Percentiles rank a stretch among this genome's conserved stretches.
Evolutionary conservation across 2,329 filamentous ascomycete genomes (phyloP).

Genomic region (Neopestalotiopsis sp.): DNA sequence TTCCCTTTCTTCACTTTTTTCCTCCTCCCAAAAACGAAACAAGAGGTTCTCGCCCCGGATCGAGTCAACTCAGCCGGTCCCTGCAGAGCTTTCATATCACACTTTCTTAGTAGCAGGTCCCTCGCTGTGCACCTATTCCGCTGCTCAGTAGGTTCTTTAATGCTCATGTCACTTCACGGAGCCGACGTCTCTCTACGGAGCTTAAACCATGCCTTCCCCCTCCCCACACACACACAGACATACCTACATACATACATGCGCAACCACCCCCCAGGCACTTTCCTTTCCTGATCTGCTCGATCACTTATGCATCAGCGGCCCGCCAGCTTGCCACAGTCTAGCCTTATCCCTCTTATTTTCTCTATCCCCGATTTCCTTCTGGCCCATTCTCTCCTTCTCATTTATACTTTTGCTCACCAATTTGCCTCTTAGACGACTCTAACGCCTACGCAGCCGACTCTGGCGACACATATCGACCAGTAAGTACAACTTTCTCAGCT

Average conservation of each 20-base stretch:
- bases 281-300: constrained; percentile 50
- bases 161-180: background rate
- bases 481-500: constrained; percentile 29
- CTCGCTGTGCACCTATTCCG: background rate
- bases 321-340: constrained; percentile 31
- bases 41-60: background rate
- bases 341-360: constrained; percentile 16
- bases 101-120: background rate
- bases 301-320: constrained; percentile 39
- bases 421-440: constrained; percentile 44
- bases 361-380: constrained; percentile 27
- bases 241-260: constrained; percentile 36
- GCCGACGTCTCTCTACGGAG: constrained; percentile 22
- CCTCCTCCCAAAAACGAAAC: constrained; percentile 27
- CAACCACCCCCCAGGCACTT: constrained; percentile 47
- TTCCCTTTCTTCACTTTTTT: constrained; percentile 33
- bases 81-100: constrained; percentile 23
- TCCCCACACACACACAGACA: too few relatives aligned
- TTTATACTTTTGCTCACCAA: constrained; percentile 29
- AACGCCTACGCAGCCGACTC: constrained; percentile 56
- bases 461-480: constrained; percentile 65
- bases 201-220: constrained; percentile 38
- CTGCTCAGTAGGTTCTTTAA: constrained; percentile 8
- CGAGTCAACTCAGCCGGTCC: constrained; percentile 17
- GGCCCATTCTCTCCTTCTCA: constrained; percentile 29